phyloP scores from a whole-genome alignment of 257 asterid species.

The Przewalskia tangutica region DNA sequence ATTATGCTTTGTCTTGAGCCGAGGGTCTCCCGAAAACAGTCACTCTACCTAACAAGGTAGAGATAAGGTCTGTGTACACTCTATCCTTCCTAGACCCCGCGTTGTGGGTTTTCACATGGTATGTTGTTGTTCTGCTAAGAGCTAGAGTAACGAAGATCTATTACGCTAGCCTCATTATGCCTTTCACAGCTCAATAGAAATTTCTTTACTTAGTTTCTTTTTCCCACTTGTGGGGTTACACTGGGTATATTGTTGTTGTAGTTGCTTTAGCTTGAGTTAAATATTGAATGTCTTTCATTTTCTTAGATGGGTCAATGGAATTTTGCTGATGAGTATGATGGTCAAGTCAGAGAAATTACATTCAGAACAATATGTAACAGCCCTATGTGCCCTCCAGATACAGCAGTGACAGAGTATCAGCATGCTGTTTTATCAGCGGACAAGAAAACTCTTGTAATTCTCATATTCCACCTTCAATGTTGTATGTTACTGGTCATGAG shows the following conservation, averaged over 20 bases:
- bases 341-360: conserved; percentile 77
- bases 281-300: conserved; percentile 9
- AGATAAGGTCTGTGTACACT: no score
- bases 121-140: neutral
- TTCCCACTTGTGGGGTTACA: no score
- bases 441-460: conserved; percentile 53
- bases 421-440: conserved; percentile 61
- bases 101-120: no score
- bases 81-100: no score
- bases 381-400: conserved; percentile 98
- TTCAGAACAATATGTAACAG: conserved; percentile 62
- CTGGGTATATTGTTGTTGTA: no score
- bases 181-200: neutral
- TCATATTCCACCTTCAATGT: neutral
- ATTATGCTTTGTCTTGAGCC: no score
- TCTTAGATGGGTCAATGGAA: conserved; percentile 74
- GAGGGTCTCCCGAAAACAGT: no score
- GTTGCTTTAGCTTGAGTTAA: neutral
- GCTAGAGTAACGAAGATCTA: neutral
- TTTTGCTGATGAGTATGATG: conserved; percentile 67
- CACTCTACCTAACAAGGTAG: no score
- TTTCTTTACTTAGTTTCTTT: neutral
- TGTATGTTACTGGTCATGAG: neutral
- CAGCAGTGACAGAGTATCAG: conserved; percentile 79
- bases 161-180: neutral